Percentiles rank a stretch among this genome's conserved stretches.
Conservation (phyloP, 164 flowering plant species). For the Liquidambar formosana region DNA sequence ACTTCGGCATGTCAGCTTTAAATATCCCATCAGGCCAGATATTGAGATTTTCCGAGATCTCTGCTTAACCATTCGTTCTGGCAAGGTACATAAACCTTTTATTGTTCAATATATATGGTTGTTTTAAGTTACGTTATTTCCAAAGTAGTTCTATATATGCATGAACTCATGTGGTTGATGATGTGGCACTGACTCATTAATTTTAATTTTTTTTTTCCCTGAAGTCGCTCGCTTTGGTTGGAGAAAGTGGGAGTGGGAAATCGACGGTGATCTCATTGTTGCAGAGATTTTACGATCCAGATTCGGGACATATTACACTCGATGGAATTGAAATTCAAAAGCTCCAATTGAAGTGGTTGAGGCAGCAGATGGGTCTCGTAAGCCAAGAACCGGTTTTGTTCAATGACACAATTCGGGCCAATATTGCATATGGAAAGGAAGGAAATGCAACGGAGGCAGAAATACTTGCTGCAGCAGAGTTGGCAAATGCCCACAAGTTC, state of each 20-base stretch:
- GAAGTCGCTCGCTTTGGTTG: conserved; percentile 61
- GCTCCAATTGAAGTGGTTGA: conserved; percentile 56
- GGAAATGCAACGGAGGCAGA: conserved; percentile 49
- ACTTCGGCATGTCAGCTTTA: conserved; percentile 49
- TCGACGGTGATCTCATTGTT: conserved; percentile 60
- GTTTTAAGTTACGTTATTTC: not conserved
- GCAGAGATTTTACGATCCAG: conserved; percentile 68
- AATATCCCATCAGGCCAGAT: conserved; percentile 53
- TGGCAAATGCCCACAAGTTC: conserved; percentile 60
- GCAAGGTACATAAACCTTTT: conserved; percentile 42
- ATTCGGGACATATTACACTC: conserved; percentile 48
- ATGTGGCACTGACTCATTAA: too few species aligned
- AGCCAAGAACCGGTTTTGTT: conserved; percentile 67
- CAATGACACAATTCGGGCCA: conserved; percentile 49
- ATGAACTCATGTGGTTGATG: too few species aligned
- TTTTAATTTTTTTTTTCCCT: conserved; percentile 9
- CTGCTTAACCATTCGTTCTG: conserved; percentile 38
- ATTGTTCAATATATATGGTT: too few species aligned
- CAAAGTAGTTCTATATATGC: not conserved
- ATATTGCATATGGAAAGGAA: conserved; percentile 55
- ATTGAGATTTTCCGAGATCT: conserved; percentile 48
- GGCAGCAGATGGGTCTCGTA: conserved; percentile 79
- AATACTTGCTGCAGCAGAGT: conserved; percentile 42
- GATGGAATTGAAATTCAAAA: conserved; percentile 60
- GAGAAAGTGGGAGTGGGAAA: conserved; percentile 63